These are phyloP conservation scores for Yarrowia divulgata DNA, from an alignment of 805 yeast species.

Conservation along the genomic window DNA sequence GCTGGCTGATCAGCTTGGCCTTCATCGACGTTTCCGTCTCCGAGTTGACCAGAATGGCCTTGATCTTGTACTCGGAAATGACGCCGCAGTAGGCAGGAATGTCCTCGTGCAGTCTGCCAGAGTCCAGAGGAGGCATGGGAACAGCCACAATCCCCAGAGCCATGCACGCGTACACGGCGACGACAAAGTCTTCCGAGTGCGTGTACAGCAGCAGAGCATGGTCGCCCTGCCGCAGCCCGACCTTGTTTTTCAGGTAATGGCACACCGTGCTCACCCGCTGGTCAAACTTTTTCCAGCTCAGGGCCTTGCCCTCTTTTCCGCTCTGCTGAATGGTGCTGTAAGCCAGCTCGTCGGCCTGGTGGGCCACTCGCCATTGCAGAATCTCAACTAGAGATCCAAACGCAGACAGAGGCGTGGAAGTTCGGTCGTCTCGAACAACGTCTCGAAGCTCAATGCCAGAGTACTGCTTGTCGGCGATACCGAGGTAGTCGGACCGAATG, in stretches of 20 bases:
- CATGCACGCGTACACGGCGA: conserved; percentile 86
- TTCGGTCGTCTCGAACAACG: conserved; percentile 76
- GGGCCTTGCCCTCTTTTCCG: conserved; percentile 58
- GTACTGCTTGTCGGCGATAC: conserved; percentile 72
- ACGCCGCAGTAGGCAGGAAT: conserved; percentile 68
- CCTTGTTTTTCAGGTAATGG: conserved; percentile 71
- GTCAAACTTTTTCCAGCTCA: conserved; percentile 86
- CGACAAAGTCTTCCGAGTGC: conserved; percentile 82
- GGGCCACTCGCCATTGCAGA: conserved; percentile 76
- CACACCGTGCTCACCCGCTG: conserved; percentile 77
- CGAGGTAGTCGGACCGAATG: conserved; percentile 66
- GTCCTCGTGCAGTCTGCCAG: conserved; percentile 74
- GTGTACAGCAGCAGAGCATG: conserved; percentile 83
- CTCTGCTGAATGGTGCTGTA: conserved; percentile 56
- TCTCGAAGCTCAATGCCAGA: conserved; percentile 84
- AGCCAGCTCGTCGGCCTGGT: conserved; percentile 82
- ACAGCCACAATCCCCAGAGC: conserved; percentile 79
- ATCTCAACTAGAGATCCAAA: conserved; percentile 76
- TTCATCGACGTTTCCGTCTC: conserved; percentile 76
- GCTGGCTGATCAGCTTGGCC: conserved; percentile 67
- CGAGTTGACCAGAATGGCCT: conserved; percentile 75
- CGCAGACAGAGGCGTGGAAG: conserved; percentile 74
- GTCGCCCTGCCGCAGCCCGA: conserved; percentile 69
- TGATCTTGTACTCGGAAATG: conserved; percentile 72
- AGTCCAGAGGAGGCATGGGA: conserved; percentile 75